Base-by-base conservation (phyloP, 2,329 filamentous ascomycete genomes). In the Trichoderma hamatum region DNA sequence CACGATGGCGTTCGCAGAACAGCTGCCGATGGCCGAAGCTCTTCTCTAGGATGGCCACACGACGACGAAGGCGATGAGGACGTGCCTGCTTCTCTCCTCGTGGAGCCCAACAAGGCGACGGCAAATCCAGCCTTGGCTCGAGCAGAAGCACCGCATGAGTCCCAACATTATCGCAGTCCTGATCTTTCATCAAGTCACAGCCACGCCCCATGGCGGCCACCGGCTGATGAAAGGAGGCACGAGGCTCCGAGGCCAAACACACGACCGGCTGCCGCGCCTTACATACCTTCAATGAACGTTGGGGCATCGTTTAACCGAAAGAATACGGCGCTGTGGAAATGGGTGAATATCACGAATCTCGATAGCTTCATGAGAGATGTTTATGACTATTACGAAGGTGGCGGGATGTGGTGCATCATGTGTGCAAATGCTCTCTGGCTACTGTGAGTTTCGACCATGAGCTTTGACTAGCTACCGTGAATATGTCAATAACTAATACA, bases 301-400 rank as follows among this genome's bases (percentile, higher is more conserved):
- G 68, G 74, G 19, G 68, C 78, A 24, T 71, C 77, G 1, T 80
- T 79, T 11, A 80, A 77, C 64, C 81, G 82, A 5, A 76, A 89
- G 78, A 91, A 95, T 76, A 91, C 90, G 78, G 94, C 94, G 3
- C 88, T 97, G 83, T 97, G 93, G 90, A 88, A 92, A 80, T 97
- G 94, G 92, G 92, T 92, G 67, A 97, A 97, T 75, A 92, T 96
- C 69, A 89, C 92, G 46, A 96, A 97, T 76, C 83, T 97, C 65
- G 94, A 97, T 79, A 90, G 89, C 74, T 97, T 97, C 77, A 89
- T 97, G 76, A 87, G 88, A 67, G 91, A 88, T 71, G 92, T 97
- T 3, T 97, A 97, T 77, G 86, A 91, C 72, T 97, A 97, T 79
- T 97, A 92, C 75, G 84, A 91, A 63, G 91, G 91, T 2, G 91